Percentiles rank a stretch among this genome's conserved stretches.
Evolutionary conservation across 2,329 filamentous ascomycete species (phyloP).

Genomic region (Trichoderma simmonsii): DNA sequence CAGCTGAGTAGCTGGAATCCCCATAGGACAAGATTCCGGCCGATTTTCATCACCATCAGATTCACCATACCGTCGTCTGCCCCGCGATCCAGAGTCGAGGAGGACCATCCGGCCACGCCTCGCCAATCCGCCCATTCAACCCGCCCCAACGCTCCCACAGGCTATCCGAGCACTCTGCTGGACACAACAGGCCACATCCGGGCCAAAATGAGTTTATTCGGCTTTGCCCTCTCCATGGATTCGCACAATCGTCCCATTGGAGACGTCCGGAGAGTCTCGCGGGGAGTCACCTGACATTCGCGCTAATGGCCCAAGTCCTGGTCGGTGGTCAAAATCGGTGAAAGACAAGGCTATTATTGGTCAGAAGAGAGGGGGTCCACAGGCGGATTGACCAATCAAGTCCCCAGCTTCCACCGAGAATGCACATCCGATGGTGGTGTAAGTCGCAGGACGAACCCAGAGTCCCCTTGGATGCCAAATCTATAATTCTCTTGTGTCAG

Average conservation of each 20-base stretch:
- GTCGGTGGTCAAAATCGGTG: slow-evolving; percentile 31
- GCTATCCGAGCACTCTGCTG: not conserved
- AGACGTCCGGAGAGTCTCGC: slow-evolving; percentile 18
- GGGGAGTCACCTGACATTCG: slow-evolving; percentile 26
- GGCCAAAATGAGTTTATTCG: slow-evolving; percentile 12
- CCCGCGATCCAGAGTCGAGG: slow-evolving; percentile 1
- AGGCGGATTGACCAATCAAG: slow-evolving; percentile 29
- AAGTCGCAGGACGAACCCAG: slow-evolving; percentile 34
- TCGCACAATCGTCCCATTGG: not conserved
- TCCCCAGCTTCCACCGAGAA: slow-evolving; percentile 31
- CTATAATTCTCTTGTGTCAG: slow-evolving; percentile 40
- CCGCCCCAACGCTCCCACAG: not conserved
- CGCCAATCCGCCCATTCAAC: slow-evolving; percentile 1
- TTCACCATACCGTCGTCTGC: not conserved
- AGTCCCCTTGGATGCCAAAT: slow-evolving; percentile 37
- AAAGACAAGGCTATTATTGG: slow-evolving; percentile 32
- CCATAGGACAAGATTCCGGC: not conserved
- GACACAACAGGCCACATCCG: not conserved
- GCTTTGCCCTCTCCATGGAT: slow-evolving; percentile 16
- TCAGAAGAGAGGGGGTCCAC: slow-evolving; percentile 21
- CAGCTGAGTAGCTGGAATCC: not conserved
- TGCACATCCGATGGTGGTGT: slow-evolving; percentile 36
- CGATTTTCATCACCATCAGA: not conserved
- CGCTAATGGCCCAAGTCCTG: slow-evolving; percentile 7
- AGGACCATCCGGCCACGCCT: not conserved